Percentiles rank a stretch among this genome's conserved stretches.
Evolutionary conservation across 1,284 basidiomycete genomes (phyloP).

Genomic region (Apiotrichum domesticum): DNA sequence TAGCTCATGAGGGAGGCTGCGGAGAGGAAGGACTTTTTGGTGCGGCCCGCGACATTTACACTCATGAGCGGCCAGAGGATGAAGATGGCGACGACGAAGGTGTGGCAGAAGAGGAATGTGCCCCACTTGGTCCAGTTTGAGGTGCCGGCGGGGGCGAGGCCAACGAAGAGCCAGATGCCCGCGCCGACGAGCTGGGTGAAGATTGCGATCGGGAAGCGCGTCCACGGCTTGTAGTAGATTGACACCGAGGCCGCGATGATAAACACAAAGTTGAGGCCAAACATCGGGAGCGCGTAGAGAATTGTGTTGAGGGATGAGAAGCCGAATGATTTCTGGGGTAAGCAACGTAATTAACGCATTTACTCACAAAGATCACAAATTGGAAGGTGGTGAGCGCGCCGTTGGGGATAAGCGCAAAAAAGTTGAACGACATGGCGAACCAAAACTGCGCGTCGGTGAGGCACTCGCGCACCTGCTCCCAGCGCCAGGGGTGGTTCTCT

Average conservation of each 20-base stretch:
- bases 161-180: conserved; percentile 23
- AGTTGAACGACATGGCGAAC: conserved; percentile 3
- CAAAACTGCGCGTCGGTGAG: conserved; percentile 28
- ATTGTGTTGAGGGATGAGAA: conserved; percentile 20
- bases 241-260: conserved; percentile 11
- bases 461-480: conserved; percentile 26
- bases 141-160: conserved; percentile 11
- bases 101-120: conserved; percentile 18
- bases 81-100: conserved; percentile 23
- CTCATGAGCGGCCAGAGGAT: conserved; percentile 30
- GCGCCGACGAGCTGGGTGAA: conserved; percentile 13
- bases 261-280: conserved; percentile 11
- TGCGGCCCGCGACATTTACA: conserved; percentile 30
- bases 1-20: conserved; percentile 21
- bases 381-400: background rate
- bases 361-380: no score
- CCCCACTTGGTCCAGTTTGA: conserved; percentile 25
- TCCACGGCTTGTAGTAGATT: conserved; percentile 9
- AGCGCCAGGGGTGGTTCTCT: conserved; percentile 24
- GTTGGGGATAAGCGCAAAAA: background rate
- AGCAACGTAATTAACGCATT: no score
- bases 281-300: conserved; percentile 15
- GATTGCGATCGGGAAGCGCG: conserved; percentile 24
- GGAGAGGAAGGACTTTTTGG: conserved; percentile 27
- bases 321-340: conserved; percentile 16